phyloP scores from a whole-genome alignment of 371 early-diverging fungal species.

The Rhizopus sp. region DNA sequence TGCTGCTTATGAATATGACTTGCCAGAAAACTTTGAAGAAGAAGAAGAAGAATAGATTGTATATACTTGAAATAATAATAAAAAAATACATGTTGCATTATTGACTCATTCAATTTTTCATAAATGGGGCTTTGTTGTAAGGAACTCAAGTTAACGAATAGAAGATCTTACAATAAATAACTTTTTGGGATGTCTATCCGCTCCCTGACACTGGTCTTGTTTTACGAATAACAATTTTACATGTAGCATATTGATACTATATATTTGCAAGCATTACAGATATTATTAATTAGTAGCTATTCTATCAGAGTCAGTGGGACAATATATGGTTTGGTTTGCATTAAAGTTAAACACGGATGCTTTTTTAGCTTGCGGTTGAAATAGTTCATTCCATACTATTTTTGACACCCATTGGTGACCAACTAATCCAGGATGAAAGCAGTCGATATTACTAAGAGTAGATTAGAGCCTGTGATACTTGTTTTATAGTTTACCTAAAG shows the following conservation, averaged over 20 bases:
- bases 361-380: slow-evolving; percentile 12
- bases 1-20: not conserved
- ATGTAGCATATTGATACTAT: too few species aligned
- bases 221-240: too few species aligned
- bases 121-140: too few species aligned
- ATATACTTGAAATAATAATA: not conserved
- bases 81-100: too few species aligned
- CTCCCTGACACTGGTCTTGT: too few species aligned
- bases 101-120: too few species aligned
- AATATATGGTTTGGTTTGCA: slow-evolving; percentile 27
- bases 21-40: not conserved
- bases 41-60: not conserved
- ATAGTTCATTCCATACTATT: slow-evolving; percentile 18
- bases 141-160: too few species aligned
- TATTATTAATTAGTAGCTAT: slow-evolving; percentile 21
- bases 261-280: too few species aligned
- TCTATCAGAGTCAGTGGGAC: slow-evolving; percentile 44
- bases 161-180: too few species aligned
- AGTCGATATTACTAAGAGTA: slow-evolving; percentile 20
- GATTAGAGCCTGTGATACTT: not conserved
- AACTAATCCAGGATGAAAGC: slow-evolving; percentile 18
- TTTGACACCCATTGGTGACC: slow-evolving; percentile 20
- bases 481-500: slow-evolving; percentile 19
- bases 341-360: slow-evolving; percentile 27
- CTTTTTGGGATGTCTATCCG: too few species aligned